Conservation (phyloP, 2,329 filamentous ascomycete species). For the Alternaria ethzedia region DNA sequence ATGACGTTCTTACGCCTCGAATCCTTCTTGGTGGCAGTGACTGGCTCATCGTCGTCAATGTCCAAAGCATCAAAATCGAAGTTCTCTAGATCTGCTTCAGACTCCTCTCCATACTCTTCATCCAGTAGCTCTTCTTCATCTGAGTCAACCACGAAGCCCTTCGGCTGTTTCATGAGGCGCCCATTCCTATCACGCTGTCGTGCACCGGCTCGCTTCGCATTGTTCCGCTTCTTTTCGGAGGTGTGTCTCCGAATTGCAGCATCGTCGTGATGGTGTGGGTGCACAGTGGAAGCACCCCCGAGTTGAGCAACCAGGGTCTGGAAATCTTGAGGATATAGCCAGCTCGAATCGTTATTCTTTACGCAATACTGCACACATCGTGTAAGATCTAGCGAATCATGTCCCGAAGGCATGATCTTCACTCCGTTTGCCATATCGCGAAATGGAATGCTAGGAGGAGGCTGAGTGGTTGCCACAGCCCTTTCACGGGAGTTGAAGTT, state of each 20-base stretch:
- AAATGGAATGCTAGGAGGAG: slow-evolving; percentile 17
- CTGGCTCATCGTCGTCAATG: neutral
- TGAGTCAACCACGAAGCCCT: neutral
- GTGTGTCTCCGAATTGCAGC: slow-evolving; percentile 15
- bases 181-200: slow-evolving; percentile 3
- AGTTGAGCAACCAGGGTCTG: slow-evolving; percentile 10
- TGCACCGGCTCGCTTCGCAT: neutral
- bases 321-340: slow-evolving; percentile 28
- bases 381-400: slow-evolving; percentile 33
- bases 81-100: neutral
- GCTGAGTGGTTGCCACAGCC: neutral
- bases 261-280: slow-evolving; percentile 12
- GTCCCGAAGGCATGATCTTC: slow-evolving; percentile 14
- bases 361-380: slow-evolving; percentile 24
- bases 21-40: neutral
- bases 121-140: neutral
- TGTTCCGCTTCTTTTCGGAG: neutral
- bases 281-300: slow-evolving; percentile 16
- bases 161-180: slow-evolving; percentile 2
- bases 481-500: neutral
- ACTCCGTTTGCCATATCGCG: slow-evolving; percentile 22
- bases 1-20: neutral
- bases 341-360: slow-evolving; percentile 19
- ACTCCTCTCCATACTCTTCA: neutral
- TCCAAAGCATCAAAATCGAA: neutral